phyloP scores from a whole-genome alignment of 2,329 filamentous ascomycete genomes.

The Periconia sp. region DNA sequence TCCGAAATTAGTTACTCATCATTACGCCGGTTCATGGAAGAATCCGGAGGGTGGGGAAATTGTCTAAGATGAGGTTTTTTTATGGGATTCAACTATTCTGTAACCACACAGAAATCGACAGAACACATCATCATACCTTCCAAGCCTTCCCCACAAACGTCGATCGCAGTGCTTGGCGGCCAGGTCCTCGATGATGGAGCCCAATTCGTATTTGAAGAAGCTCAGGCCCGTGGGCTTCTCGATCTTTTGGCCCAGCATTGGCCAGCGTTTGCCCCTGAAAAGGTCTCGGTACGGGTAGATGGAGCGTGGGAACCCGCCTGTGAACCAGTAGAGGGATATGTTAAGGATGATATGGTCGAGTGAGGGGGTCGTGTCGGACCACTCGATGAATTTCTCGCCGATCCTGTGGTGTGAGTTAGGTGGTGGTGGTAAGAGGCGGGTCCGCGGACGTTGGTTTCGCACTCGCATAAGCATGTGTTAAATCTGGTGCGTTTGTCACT shows the following conservation, averaged over 20 bases:
- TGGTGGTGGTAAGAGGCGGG: no score
- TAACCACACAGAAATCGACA: no score
- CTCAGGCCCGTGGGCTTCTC: slow-evolving; percentile 49
- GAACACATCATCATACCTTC: no score
- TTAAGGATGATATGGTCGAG: slow-evolving; percentile 52
- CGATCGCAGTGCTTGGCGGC: no score
- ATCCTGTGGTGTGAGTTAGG: no score
- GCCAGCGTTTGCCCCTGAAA: slow-evolving; percentile 11
- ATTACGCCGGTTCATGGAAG: slow-evolving; percentile 26
- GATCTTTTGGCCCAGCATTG: slow-evolving; percentile 5
- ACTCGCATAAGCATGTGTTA: no score
- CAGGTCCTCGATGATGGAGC: no score
- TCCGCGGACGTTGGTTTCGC: no score
- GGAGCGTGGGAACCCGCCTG: slow-evolving; percentile 49
- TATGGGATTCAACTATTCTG: no score
- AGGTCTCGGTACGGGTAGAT: slow-evolving; percentile 54
- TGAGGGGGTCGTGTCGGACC: slow-evolving; percentile 50
- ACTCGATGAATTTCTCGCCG: slow-evolving; percentile 61
- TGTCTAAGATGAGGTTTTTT: background rate
- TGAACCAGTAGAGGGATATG: slow-evolving; percentile 61
- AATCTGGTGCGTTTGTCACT: no score
- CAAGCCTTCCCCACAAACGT: no score
- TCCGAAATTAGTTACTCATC: slow-evolving; percentile 15
- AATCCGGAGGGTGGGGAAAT: slow-evolving; percentile 19
- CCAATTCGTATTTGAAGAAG: slow-evolving; percentile 48